Conservation (phyloP, 2,329 filamentous ascomycete species). For the Hypoxylon rubiginosum region DNA sequence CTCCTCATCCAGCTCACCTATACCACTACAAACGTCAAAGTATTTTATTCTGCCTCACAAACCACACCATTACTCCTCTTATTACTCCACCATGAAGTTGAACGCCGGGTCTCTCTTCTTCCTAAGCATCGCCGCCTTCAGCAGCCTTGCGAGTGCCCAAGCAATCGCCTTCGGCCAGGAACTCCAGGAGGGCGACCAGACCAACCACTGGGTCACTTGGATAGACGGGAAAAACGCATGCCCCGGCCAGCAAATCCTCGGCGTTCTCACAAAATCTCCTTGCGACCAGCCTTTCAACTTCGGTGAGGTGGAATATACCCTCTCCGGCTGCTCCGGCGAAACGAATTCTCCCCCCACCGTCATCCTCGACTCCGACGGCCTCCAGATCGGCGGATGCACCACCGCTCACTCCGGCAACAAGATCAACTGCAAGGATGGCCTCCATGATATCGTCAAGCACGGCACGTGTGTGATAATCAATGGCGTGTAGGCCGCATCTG, state of each 20-base stretch:
- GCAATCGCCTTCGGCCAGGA: slow-evolving; percentile 31
- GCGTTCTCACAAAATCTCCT: slow-evolving; percentile 24
- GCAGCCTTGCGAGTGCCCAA: slow-evolving; percentile 30
- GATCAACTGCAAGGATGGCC: slow-evolving; percentile 33
- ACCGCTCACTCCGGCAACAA: slow-evolving; percentile 20
- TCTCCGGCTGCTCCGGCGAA: slow-evolving; percentile 32
- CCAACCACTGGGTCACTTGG: slow-evolving; percentile 40
- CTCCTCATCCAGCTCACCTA: neutral
- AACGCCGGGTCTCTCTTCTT: slow-evolving; percentile 26
- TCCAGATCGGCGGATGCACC: slow-evolving; percentile 33
- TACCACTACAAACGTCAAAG: slow-evolving; percentile 12
- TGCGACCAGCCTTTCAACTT: slow-evolving; percentile 29
- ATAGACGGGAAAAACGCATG: slow-evolving; percentile 31
- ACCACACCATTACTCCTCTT: slow-evolving; percentile 8
- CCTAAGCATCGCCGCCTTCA: slow-evolving; percentile 35
- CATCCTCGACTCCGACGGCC: slow-evolving; percentile 33
- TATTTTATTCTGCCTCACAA: slow-evolving; percentile 13
- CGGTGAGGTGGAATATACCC: slow-evolving; percentile 26
- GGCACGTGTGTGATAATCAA: slow-evolving; percentile 22
- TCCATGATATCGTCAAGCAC: slow-evolving; percentile 41
- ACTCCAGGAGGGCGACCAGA: slow-evolving; percentile 35
- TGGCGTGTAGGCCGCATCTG: slow-evolving; percentile 5
- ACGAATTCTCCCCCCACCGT: slow-evolving; percentile 22
- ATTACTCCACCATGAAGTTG: slow-evolving; percentile 24
- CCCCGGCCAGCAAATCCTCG: slow-evolving; percentile 29